Percentiles rank a stretch among this genome's conserved stretches.
Conservation (phyloP, 1,284 basidiomycete genomes). For the Pulchroboletus neoregius region DNA sequence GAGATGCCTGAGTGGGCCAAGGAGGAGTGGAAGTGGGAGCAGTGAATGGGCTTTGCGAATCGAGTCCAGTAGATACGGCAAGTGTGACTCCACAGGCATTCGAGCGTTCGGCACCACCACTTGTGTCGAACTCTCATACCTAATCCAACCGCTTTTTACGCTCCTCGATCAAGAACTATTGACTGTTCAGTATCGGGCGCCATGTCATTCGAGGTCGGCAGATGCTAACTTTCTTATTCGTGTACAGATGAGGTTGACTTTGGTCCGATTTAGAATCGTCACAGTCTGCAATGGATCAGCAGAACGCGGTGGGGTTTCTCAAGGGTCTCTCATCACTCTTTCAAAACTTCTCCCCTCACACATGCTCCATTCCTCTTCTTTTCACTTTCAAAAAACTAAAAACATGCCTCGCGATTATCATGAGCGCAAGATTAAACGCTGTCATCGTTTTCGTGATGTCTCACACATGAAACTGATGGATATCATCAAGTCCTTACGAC, state of each 20-base stretch:
- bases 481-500: slow-evolving; percentile 28
- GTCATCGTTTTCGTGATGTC: slow-evolving; percentile 18
- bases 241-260: background rate
- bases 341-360: background rate
- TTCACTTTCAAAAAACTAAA: slow-evolving; percentile 20
- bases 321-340: too few relatives aligned
- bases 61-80: background rate
- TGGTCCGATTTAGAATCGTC: slow-evolving; percentile 21
- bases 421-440: slow-evolving; percentile 10
- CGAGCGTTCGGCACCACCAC: background rate
- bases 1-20: slow-evolving; percentile 72
- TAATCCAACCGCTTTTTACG: background rate
- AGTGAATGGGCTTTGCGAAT: slow-evolving; percentile 5
- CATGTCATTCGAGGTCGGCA: background rate
- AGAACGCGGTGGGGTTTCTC: too few relatives aligned
- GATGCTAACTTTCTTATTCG: background rate
- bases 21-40: slow-evolving; percentile 63
- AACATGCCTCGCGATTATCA: slow-evolving; percentile 6
- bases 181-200: too few relatives aligned
- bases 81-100: background rate
- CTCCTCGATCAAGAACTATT: background rate
- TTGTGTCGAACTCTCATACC: background rate
- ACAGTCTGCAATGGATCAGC: background rate
- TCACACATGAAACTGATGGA: slow-evolving; percentile 23
- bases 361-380: slow-evolving; percentile 17